phyloP scores from a whole-genome alignment of 1,139 yeast species.

The Hemisphaericaspora xylofermentans region DNA sequence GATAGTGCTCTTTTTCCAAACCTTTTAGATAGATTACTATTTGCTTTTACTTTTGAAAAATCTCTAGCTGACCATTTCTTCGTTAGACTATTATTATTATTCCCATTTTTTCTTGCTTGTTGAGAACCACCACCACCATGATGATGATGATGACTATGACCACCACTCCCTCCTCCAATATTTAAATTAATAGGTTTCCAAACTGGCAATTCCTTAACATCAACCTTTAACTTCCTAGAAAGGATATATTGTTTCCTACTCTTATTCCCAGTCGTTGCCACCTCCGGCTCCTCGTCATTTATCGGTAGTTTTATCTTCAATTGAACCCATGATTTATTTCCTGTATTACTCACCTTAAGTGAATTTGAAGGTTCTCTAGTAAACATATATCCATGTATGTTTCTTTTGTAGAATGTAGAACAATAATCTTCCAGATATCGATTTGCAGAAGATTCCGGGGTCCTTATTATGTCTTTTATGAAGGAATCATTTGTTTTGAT shows the following conservation, averaged over 20 bases:
- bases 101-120: not conserved
- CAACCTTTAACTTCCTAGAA: constrained; percentile 26
- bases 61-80: too few species aligned
- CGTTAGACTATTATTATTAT: too few species aligned
- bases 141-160: too few species aligned
- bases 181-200: constrained; percentile 30
- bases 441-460: constrained; percentile 3
- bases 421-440: constrained; percentile 11
- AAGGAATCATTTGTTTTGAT: constrained; percentile 5
- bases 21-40: constrained; percentile 15
- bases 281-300: too few species aligned
- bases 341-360: constrained; percentile 23
- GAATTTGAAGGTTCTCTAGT: constrained; percentile 29
- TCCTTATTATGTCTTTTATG: constrained; percentile 5
- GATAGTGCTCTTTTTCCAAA: constrained; percentile 12
- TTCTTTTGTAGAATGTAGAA: constrained; percentile 38
- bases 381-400: constrained; percentile 39
- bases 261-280: too few species aligned
- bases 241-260: not conserved
- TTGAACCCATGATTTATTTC: constrained; percentile 31
- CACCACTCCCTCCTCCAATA: not conserved
- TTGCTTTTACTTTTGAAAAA: constrained; percentile 6
- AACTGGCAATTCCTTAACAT: constrained; percentile 26
- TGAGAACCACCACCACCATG: not conserved
- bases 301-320: constrained; percentile 24